Percentiles rank a stretch among this genome's conserved stretches.
These are phyloP conservation scores for Auriscalpium orientale DNA, from an alignment of 768 basidiomycete species.

Conservation along the genomic window DNA sequence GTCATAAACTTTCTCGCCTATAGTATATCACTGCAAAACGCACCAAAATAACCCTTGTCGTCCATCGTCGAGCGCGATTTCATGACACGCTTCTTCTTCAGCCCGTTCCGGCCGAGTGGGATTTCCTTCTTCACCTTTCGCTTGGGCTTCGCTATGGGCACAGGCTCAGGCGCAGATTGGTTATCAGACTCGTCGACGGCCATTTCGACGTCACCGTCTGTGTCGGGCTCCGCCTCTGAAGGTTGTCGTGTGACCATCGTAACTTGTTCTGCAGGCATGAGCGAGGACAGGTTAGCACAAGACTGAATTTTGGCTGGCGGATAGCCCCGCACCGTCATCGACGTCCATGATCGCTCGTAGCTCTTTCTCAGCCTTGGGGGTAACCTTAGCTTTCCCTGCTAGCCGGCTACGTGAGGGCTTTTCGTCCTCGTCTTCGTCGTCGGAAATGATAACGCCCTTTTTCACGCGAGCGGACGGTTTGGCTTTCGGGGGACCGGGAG, in stretches of 20 bases:
- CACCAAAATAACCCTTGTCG: slow-evolving; percentile 70
- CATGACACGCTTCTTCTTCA: slow-evolving; percentile 62
- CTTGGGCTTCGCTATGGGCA: slow-evolving; percentile 25
- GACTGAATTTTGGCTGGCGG: slow-evolving; percentile 6
- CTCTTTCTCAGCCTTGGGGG: slow-evolving; percentile 38
- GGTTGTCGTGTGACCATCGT: slow-evolving; percentile 7
- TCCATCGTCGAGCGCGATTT: slow-evolving; percentile 51
- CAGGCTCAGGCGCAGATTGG: slow-evolving; percentile 15
- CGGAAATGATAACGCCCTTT: slow-evolving; percentile 47
- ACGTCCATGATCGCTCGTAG: slow-evolving; percentile 68
- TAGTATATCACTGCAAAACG: slow-evolving; percentile 14
- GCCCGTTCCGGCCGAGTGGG: slow-evolving; percentile 73
- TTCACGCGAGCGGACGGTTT: slow-evolving; percentile 29
- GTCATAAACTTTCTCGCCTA: not conserved
- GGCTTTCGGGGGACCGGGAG: not conserved
- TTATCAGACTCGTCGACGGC: slow-evolving; percentile 14
- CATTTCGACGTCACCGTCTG: slow-evolving; percentile 21
- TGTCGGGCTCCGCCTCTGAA: slow-evolving; percentile 14
- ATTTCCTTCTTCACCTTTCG: slow-evolving; percentile 46
- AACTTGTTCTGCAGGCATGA: slow-evolving; percentile 27
- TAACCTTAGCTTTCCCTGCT: slow-evolving; percentile 28
- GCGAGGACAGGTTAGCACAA: slow-evolving; percentile 20
- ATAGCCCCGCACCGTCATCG: slow-evolving; percentile 51
- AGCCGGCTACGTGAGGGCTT: slow-evolving; percentile 27
- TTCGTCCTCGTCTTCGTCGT: slow-evolving; percentile 48